phyloP scores from a whole-genome alignment of 2,329 filamentous ascomycete species.

The Aureobasidium subglaciale region DNA sequence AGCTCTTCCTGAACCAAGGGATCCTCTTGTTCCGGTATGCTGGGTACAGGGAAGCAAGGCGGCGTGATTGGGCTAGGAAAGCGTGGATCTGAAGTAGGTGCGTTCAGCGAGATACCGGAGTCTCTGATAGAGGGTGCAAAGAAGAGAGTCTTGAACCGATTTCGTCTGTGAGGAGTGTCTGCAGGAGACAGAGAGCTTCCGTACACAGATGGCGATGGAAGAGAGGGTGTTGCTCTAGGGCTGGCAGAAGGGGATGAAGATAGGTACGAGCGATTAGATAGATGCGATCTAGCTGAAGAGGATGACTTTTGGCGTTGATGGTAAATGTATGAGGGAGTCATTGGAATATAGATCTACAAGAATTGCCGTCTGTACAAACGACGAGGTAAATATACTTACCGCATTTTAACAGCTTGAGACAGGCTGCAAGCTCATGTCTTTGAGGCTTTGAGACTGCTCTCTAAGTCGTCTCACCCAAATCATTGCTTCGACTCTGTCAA shows the following conservation, averaged over 20 bases:
- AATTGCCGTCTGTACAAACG: conserved; percentile 2
- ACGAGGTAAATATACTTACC: neutral
- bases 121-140: conserved; percentile 3
- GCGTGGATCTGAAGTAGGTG: neutral
- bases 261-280: neutral
- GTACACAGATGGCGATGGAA: neutral
- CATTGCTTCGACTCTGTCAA: neutral
- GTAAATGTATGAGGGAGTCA: neutral
- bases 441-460: neutral
- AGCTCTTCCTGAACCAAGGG: neutral
- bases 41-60: neutral
- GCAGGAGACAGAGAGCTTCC: neutral
- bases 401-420: neutral
- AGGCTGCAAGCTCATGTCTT: neutral
- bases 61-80: neutral
- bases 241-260: neutral
- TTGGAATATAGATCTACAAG: neutral
- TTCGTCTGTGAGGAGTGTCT: neutral
- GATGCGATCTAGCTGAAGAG: neutral
- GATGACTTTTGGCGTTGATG: conserved; percentile 8
- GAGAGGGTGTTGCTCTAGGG: neutral
- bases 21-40: neutral
- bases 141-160: conserved; percentile 9
- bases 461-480: neutral
- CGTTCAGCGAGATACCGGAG: neutral